Evolutionary conservation across 1,139 yeast species (phyloP), one percentile per base, ranked within the genome.

Genomic region (Hyphopichia wangnamkhiaoensis): DNA sequence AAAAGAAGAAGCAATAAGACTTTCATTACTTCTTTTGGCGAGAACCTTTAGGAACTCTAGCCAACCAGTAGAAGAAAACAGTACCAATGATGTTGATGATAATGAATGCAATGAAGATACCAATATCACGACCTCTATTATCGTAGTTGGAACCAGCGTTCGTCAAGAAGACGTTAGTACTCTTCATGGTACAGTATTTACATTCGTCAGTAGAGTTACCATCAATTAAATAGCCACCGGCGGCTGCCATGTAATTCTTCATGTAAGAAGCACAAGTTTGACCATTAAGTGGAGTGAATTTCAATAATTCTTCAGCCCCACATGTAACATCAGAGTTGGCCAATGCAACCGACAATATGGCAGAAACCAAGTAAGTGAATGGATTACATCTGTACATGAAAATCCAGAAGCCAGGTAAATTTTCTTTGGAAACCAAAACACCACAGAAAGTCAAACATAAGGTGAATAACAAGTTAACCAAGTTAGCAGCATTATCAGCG

Each of bases 321-420:
- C 89, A 82, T 1, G 39, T 46, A 23, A 53, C 59, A 3, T 23
- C 28, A 24, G 46, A 40, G 25, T 49, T 37, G 18, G 56, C 56
- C 32, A 53, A 42, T 8, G 50, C 56, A 27, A 73, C 61, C 12
- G 80, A 55, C 44, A 83, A 56, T 50, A 79, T 63, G 18, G 76
- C 79, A 40, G 70, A 70, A 34, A 79, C 64, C 51, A 79, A 63
- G 50, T 80, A 80, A 1, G 58, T 53, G 35, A 54, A 51, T 15
- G 60, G 60, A 36, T 47, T 52, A 20, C 45, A 44, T 44, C 65
- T 49, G 54, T 67, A 59, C 65, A 68, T 53, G 53, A 59, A 68
- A 34, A 61, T 55, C 77, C 63, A 69, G 53, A 56, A 66, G 14
- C 66, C 50, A 13, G 69, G 69, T 54, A 64, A 49, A 17, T 47